These are phyloP conservation scores for Eucalyptus cloeziana DNA, from an alignment of 345 rosid species.

Conservation along the genomic window DNA sequence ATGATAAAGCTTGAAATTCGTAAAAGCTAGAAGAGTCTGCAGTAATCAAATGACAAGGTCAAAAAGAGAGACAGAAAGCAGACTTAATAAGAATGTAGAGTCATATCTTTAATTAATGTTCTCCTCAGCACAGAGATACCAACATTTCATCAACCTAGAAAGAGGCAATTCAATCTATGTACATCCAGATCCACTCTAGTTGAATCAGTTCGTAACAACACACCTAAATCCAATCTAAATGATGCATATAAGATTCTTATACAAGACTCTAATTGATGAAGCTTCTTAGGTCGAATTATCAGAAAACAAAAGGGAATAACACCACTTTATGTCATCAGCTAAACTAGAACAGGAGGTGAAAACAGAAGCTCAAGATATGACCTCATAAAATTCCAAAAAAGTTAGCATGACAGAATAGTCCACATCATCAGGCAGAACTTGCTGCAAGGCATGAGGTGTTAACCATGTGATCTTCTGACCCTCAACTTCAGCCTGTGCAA, in stretches of 20 bases:
- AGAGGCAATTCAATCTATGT: neutral
- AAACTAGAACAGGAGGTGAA: neutral
- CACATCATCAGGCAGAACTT: conserved; percentile 89
- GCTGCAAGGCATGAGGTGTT: conserved; percentile 86
- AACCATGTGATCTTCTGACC: conserved; percentile 97
- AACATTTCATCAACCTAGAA: neutral
- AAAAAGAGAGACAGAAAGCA: neutral
- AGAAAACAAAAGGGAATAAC: neutral
- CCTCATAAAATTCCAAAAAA: conserved; percentile 96
- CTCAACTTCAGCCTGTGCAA: conserved; percentile 77
- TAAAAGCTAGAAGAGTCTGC: conserved; percentile 88
- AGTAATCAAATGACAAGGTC: neutral
- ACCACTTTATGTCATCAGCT: neutral
- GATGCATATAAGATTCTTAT: neutral
- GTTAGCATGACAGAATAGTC: conserved; percentile 74
- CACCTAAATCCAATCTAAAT: neutral
- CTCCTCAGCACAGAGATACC: neutral
- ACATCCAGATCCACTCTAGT: neutral
- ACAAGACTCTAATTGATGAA: neutral
- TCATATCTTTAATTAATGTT: neutral
- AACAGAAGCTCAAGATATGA: neutral
- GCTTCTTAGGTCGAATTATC: neutral
- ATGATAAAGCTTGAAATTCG: conserved; percentile 75
- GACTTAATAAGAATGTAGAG: neutral
- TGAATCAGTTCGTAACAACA: neutral